These are phyloP conservation scores for Mycena albidolilacea DNA, from an alignment of 768 basidiomycete genomes.

Conservation along the genomic window DNA sequence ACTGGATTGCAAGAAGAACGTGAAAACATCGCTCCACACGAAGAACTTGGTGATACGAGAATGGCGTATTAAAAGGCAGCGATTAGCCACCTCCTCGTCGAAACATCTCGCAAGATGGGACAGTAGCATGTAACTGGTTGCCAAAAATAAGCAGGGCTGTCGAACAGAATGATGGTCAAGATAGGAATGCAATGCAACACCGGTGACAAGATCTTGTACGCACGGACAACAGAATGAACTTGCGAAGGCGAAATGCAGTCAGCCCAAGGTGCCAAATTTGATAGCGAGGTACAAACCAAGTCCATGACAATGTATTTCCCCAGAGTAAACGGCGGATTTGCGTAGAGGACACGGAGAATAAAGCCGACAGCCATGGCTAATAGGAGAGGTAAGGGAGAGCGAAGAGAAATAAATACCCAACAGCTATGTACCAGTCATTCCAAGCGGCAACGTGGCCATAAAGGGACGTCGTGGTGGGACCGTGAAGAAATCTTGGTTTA, in stretches of 20 bases:
- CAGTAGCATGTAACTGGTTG: slow-evolving; percentile 66
- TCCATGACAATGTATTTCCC: slow-evolving; percentile 25
- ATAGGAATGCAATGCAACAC: too few species aligned
- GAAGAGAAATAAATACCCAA: not conserved
- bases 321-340: slow-evolving; percentile 14
- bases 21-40: slow-evolving; percentile 62
- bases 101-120: slow-evolving; percentile 57
- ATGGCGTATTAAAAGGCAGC: slow-evolving; percentile 57
- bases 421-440: slow-evolving; percentile 37
- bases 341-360: slow-evolving; percentile 16
- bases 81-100: slow-evolving; percentile 51
- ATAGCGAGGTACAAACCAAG: slow-evolving; percentile 23
- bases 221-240: slow-evolving; percentile 37
- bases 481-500: slow-evolving; percentile 19
- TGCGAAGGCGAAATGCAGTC: not conserved
- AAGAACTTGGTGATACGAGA: slow-evolving; percentile 61
- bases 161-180: not conserved
- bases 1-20: slow-evolving; percentile 65
- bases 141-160: slow-evolving; percentile 69
- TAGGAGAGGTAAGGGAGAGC: not conserved
- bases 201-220: not conserved
- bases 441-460: slow-evolving; percentile 37
- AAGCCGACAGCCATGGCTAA: slow-evolving; percentile 31
- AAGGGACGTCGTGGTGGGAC: slow-evolving; percentile 22
- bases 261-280: not conserved